Conservation (phyloP, 176 grass and related monocot species). For the Areca catechu region DNA sequence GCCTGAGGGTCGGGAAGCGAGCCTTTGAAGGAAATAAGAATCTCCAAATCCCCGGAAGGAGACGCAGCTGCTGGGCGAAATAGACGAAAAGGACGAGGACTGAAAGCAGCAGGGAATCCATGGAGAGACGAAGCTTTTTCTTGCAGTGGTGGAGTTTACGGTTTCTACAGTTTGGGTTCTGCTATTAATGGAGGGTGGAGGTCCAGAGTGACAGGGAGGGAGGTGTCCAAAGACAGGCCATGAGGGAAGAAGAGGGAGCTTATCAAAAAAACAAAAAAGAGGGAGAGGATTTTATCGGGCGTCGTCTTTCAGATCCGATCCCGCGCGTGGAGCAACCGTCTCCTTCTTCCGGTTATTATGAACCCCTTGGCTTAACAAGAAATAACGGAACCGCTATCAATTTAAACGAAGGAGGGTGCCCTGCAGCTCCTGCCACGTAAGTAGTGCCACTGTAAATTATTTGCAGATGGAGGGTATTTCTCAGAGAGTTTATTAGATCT, state of each 20-base stretch:
- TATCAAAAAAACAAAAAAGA: no score
- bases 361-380: no score
- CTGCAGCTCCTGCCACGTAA: no score
- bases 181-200: background rate
- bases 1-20: conserved; percentile 3
- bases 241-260: background rate
- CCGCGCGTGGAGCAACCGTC: no score
- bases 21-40: conserved; percentile 10
- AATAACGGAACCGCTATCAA: no score
- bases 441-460: no score
- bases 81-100: background rate
- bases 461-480: no score
- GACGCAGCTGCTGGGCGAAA: background rate
- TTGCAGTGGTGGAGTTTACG: background rate
- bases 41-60: conserved; percentile 12
- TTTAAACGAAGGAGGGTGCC: no score
- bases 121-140: background rate
- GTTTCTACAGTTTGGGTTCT: background rate
- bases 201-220: background rate
- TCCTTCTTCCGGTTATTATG: no score
- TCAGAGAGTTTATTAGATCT: no score
- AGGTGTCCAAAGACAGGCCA: background rate
- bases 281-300: conserved; percentile 12
- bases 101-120: background rate
- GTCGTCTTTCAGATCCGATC: no score